phyloP scores from a whole-genome alignment of 345 rosid species.

The Syzygium oleosum region DNA sequence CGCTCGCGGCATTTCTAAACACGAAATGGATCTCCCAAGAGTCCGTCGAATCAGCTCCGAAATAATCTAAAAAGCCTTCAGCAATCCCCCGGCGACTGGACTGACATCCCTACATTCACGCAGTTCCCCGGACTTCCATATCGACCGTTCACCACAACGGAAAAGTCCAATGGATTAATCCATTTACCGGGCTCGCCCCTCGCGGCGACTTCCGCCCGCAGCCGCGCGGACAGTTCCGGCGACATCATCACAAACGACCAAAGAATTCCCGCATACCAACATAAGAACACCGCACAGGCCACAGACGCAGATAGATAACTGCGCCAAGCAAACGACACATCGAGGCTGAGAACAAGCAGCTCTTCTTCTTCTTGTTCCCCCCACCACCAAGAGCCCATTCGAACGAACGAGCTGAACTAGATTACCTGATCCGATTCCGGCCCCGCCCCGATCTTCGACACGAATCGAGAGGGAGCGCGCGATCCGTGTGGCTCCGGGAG shows the following conservation, averaged over 20 bases:
- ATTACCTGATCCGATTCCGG: not conserved
- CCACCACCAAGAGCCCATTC: not conserved
- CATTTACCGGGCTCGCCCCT: not conserved
- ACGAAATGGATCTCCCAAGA: not conserved
- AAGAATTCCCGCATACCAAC: not conserved
- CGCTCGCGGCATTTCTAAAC: not conserved
- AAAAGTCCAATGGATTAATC: no score
- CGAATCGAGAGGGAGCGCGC: not conserved
- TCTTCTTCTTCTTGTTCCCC: no score
- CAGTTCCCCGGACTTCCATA: no score
- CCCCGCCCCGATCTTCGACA: not conserved
- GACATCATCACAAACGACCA: not conserved
- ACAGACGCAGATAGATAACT: not conserved
- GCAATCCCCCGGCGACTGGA: not conserved
- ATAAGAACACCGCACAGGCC: not conserved
- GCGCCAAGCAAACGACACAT: not conserved
- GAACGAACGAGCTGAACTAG: not conserved
- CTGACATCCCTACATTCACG: not conserved
- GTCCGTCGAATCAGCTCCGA: not conserved
- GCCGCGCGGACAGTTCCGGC: not conserved
- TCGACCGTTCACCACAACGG: no score
- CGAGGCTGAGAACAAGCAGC: no score
- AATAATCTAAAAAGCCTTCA: not conserved
- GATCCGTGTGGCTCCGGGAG: not conserved
- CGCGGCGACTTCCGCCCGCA: not conserved